Evolutionary conservation across 2,329 filamentous ascomycete species (phyloP), one percentile per base, ranked within the genome.

Genomic region (Pyrenochaeta sp.): DNA sequence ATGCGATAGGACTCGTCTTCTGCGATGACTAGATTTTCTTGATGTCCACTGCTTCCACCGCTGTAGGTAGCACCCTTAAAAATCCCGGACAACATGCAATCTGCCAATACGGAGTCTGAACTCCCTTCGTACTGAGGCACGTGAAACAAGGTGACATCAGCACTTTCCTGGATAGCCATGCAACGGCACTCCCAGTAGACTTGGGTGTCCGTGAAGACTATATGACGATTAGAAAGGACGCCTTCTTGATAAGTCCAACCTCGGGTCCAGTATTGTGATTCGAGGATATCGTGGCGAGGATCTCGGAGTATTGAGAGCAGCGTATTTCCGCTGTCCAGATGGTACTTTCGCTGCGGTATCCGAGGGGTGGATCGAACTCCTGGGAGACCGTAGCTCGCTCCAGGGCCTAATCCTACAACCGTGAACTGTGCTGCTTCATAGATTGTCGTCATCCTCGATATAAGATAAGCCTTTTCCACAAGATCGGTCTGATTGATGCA

Each of bases 191-290:
- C 52, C 48, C 59, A 62, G 32, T 61, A 61, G 3, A 47, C 39
- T 37, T 64, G 61, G 12, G 53, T 34, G 8, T 64, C 56, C 12
- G 61, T 64, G 36, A 65, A 64, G 13, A 54, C 44, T 2, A 65
- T 45, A 5, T 43, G 39, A 13, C 62, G 54, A 3, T 59, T 53
- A 5, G 57, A 56, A 9, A 65, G 52, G 2, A 63, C 43, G 1
- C 49, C 50, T 57, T 65, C 62, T 52, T 65, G 62, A 30, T 51
- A 65, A 4, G 57, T 63, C 61, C 59, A 64, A 30, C 56, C 53
- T 24, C 54, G 39, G 10, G 56, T 55, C 46, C 43, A 54, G 28
- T 53, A 56, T 42, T 34, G 36, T 12, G 56, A 59, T 2, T 48
- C 42, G 3, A 54, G 39, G 13, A 58, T 30, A 30, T 54, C 55